Evolutionary conservation across 2,329 filamentous ascomycete genomes (phyloP).

Genomic region (Penicillium thymicola): DNA sequence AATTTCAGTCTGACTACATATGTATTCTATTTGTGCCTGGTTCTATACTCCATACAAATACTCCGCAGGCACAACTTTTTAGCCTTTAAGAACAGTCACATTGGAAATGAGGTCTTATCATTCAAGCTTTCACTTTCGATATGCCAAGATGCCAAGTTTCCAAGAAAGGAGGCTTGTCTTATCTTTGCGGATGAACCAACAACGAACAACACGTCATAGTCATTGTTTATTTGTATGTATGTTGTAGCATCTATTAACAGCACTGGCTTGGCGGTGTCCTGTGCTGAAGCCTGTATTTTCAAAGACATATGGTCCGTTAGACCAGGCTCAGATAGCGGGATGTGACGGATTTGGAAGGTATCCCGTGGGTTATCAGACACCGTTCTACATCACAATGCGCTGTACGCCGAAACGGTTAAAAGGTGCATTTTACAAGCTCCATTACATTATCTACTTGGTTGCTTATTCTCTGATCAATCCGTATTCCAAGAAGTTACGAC

Average conservation of each 20-base stretch:
- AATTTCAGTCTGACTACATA: not conserved
- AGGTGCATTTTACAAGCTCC: too few species aligned
- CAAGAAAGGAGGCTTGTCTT: not conserved
- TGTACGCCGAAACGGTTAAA: too few species aligned
- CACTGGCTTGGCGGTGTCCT: not conserved
- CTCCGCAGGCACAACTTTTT: not conserved
- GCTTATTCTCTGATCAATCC: too few species aligned
- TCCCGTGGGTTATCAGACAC: too few species aligned
- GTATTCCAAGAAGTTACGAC: too few species aligned
- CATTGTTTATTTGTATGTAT: not conserved
- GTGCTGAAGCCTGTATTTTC: not conserved
- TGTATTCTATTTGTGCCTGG: too few species aligned
- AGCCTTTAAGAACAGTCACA: not conserved
- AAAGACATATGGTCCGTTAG: too few species aligned
- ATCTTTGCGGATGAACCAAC: not conserved
- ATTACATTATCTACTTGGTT: too few species aligned
- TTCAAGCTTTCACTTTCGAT: not conserved
- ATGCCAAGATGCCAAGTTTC: not conserved
- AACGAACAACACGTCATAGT: not conserved
- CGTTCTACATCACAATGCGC: too few species aligned
- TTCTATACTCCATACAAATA: not conserved
- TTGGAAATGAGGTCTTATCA: not conserved
- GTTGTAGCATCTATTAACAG: not conserved
- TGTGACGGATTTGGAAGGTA: too few species aligned
- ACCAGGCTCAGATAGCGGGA: too few species aligned